Conservation (phyloP, 164 flowering plant genomes). For the Platanus orientalis region DNA sequence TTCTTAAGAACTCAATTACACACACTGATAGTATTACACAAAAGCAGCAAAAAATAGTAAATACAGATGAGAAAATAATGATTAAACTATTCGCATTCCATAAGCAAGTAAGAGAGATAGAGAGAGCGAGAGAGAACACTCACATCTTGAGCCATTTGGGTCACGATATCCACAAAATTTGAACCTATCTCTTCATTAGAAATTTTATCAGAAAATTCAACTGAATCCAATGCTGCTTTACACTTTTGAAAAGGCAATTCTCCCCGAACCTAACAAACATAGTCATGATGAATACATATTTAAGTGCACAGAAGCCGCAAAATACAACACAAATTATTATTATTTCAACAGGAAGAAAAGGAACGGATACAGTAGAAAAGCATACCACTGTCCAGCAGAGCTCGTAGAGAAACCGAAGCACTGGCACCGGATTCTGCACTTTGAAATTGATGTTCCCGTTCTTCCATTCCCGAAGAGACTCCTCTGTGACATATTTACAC, state of each 20-base stretch:
- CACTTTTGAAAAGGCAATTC: slow-evolving; percentile 81
- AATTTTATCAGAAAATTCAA: slow-evolving; percentile 50
- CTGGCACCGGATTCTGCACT: slow-evolving; percentile 47
- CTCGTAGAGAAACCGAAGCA: slow-evolving; percentile 82
- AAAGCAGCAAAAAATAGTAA: not conserved
- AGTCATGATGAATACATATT: not conserved
- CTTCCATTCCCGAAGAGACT: slow-evolving; percentile 63
- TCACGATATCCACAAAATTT: slow-evolving; percentile 69
- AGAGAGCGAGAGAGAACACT: slow-evolving; percentile 18
- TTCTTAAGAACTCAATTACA: not conserved
- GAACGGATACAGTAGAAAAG: no score
- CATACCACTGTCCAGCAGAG: slow-evolving; percentile 71
- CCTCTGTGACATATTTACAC: slow-evolving; percentile 63
- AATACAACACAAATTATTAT: no score
- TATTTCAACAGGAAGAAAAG: no score
- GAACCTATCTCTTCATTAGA: slow-evolving; percentile 57
- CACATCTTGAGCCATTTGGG: slow-evolving; percentile 95
- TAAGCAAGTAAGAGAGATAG: not conserved
- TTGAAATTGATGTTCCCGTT: slow-evolving; percentile 45
- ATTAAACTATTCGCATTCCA: not conserved
- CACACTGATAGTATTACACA: no score
- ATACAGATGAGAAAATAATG: not conserved
- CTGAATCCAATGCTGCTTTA: slow-evolving; percentile 62
- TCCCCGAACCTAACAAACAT: slow-evolving; percentile 60
- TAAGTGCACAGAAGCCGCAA: no score